Base-by-base conservation (phyloP, 345 rosid species). In the Psidium friedrichsthalianum region DNA sequence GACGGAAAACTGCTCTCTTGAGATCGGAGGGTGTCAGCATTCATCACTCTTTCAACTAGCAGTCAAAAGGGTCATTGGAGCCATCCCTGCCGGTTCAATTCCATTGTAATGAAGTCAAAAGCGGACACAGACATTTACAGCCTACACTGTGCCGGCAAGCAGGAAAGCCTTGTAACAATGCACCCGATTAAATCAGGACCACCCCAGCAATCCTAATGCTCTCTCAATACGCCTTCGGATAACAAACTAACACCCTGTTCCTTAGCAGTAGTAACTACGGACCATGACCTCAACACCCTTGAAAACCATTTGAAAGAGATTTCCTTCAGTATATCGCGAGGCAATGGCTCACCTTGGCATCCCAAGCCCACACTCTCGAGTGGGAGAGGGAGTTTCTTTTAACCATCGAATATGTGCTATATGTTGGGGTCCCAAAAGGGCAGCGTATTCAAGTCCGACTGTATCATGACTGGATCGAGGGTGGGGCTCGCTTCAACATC, bases 311-410 rank as follows among this genome's bases (percentile, higher is more conserved):
- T 85, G 74, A 92, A 93, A 6, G 93, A 87, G 86, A 90, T 78
- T 85, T 88, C 88, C 88, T 83, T 92, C 7, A 88, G 89, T 81
- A 94, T 90, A 81, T 92, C 93, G 40, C 93, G 22, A 44, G 84
- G 91, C 78, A 88, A 7, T 12, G 95, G 97, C 88, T 89, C 49
- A 53, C 95, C 94, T 64, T 94, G 93, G 0, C 64, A 85, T 12
- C 96, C 98, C 80, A 93, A 61, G 11, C 94, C 95, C 49, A 93
- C 91, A n/a, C 88, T 88, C 84, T 91, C 89, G 16, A 95, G 94
- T 0, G 95, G 94, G 85, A 95, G 94, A 6, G 95, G 93, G 61
- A 95, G 89, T 14, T 90, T 86, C 84, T 64, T 90, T 51, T 93
- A 92, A 2, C 88, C 92, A 27, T 90, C 87, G 24, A 88, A 74